A percentile compares a stretch with the other conserved stretches of the same genome.
Conservation (phyloP, 345 rosid species). For the Psidium guajava region DNA sequence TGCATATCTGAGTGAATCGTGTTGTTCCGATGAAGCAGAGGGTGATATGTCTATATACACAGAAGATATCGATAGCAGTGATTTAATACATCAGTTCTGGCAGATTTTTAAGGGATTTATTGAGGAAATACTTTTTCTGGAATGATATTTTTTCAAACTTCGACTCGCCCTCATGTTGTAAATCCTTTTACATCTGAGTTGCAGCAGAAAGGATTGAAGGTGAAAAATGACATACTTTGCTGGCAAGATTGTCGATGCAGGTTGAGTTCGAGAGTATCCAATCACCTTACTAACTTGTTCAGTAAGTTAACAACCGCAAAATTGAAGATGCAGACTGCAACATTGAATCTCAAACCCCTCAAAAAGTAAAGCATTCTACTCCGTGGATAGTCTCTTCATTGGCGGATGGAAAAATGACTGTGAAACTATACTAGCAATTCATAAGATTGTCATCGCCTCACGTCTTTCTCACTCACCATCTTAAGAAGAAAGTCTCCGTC, state of each 20-base stretch:
- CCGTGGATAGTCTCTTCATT: neutral
- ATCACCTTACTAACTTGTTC: neutral
- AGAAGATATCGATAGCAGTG: neutral
- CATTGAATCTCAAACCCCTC: neutral
- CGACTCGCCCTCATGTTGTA: neutral
- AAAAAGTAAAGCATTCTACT: too few relatives aligned
- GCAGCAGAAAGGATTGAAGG: neutral
- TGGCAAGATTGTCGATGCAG: neutral
- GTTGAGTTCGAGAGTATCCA: neutral
- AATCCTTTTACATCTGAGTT: neutral
- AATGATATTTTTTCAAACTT: neutral
- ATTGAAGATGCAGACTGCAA: neutral
- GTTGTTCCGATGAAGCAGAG: neutral
- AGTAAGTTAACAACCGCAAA: neutral
- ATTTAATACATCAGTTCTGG: neutral
- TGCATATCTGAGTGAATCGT: neutral
- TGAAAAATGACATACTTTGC: neutral
- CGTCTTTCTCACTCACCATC: neutral
- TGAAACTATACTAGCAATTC: neutral
- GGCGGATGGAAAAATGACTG: neutral
- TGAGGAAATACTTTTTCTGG: neutral
- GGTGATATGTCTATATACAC: neutral
- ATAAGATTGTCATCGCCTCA: neutral
- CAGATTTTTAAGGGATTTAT: neutral
- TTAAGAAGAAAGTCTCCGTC: neutral